Percentiles rank a stretch among this genome's conserved stretches.
Conservation (phyloP, 768 basidiomycete genomes). For the Lactifluus piperatus region DNA sequence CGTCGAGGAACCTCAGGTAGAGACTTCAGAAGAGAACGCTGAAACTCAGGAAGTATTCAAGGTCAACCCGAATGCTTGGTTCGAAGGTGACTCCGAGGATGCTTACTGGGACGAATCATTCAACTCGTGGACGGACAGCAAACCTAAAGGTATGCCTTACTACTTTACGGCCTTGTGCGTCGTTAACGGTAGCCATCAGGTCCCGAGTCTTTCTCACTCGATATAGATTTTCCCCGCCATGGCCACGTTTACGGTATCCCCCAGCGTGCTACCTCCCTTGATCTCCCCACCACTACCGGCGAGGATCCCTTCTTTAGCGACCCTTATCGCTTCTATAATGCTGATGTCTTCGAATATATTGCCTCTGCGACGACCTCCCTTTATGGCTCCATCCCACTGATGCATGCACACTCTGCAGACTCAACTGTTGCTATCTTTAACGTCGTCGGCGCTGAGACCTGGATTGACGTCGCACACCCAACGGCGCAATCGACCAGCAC, state of each 20-base stretch:
- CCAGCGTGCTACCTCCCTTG: conserved; percentile 86
- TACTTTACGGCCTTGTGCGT: neutral
- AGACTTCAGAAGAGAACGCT: conserved; percentile 33
- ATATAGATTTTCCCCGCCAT: conserved; percentile 89
- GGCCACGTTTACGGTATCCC: conserved; percentile 93
- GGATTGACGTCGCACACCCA: conserved; percentile 81
- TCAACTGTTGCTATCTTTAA: conserved; percentile 90
- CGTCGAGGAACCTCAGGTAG: conserved; percentile 38
- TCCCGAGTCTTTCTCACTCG: conserved; percentile 87
- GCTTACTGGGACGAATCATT: conserved; percentile 89
- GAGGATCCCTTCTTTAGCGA: conserved; percentile 71
- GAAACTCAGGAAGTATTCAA: conserved; percentile 46
- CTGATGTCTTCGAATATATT: conserved; percentile 94
- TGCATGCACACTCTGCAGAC: conserved; percentile 85
- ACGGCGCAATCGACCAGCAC: conserved; percentile 65
- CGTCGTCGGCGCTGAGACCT: conserved; percentile 83
- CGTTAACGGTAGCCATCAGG: conserved; percentile 39
- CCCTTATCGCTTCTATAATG: conserved; percentile 91
- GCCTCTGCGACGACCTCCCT: conserved; percentile 71
- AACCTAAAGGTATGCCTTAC: conserved; percentile 74
- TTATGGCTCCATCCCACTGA: conserved; percentile 85
- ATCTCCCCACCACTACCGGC: conserved; percentile 82
- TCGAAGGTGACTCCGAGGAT: conserved; percentile 79
- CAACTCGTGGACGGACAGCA: conserved; percentile 80
- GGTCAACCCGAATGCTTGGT: conserved; percentile 59